A percentile compares a stretch with the other conserved stretches of the same genome.
Evolutionary conservation across 768 basidiomycete species (phyloP).

Genomic region (Mrakia gelida): DNA sequence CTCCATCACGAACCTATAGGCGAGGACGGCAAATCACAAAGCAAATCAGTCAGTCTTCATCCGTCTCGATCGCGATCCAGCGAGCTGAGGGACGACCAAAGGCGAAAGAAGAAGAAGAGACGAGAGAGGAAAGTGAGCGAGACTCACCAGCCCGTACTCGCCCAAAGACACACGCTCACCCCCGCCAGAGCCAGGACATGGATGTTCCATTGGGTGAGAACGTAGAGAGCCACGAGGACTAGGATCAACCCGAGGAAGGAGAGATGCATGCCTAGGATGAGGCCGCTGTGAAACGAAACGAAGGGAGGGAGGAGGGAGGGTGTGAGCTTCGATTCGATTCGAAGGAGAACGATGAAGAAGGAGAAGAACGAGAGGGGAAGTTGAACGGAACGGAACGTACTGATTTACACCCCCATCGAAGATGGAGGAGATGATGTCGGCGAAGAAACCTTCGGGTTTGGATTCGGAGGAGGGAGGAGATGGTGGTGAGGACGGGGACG

Average conservation of each 20-base stretch:
- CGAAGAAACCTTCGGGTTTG: slow-evolving; percentile 45
- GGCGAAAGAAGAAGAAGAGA: neutral
- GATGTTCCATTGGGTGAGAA: slow-evolving; percentile 59
- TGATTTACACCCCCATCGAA: slow-evolving; percentile 41
- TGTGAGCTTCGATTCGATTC: slow-evolving; percentile 43
- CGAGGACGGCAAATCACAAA: no score
- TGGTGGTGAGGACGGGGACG: neutral
- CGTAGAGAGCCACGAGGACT: slow-evolving; percentile 48
- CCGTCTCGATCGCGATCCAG: no score
- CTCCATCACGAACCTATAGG: slow-evolving; percentile 72
- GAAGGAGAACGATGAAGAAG: neutral
- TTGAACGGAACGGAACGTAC: neutral
- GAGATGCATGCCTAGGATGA: slow-evolving; percentile 48
- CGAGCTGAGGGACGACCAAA: no score
- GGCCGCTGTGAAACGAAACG: slow-evolving; percentile 52
- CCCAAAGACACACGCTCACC: slow-evolving; percentile 69
- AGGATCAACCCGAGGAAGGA: slow-evolving; percentile 59
- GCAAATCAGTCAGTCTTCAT: no score
- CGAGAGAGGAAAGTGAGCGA: neutral
- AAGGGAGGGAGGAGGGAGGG: slow-evolving; percentile 61
- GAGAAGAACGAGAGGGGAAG: neutral
- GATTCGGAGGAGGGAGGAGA: neutral
- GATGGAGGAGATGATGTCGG: slow-evolving; percentile 64
- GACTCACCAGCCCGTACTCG: slow-evolving; percentile 70
- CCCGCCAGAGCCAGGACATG: slow-evolving; percentile 65